Evolutionary conservation across 2,329 filamentous ascomycete species (phyloP), one percentile per base, ranked within the genome.

Genomic region (Epichloe aotearoae): DNA sequence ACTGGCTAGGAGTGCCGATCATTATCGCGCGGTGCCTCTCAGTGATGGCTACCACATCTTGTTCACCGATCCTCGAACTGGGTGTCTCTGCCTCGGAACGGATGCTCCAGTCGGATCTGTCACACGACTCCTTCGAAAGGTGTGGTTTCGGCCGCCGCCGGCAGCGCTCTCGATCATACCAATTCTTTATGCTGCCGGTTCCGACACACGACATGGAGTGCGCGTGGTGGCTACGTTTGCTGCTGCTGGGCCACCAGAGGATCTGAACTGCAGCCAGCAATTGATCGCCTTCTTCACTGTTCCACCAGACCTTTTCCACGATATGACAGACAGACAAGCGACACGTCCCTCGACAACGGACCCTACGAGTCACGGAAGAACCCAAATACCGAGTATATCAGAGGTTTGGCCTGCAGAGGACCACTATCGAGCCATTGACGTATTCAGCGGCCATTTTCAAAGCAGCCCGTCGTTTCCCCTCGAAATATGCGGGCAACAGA

Each of bases 11-110:
- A 69, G 67, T 46, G 73, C 73, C 36, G 79, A 84, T 58, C 79
- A 84, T 57, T 83, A 80, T 57, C 75, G 74, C 44, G 80, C 81
- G 2, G 65, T 83, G 12, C 82, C 83, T 3, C 62, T 86, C 39
- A 82, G 78, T 54, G 83, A 86, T 60, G 81, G 82, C 2, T 68
- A 76, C 51, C 80, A 85, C 56, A 69, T 86, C 37, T 64, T 85
- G 5, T 85, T 83, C 60, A 79, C 78, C 6, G 80, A 85, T 58
- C 80, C 81, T 4, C 63, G 64, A 11, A 76, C 71, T 1, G 74
- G 72, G 10, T 63, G 71, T 8, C 69, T 86, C 6, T 82, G 75
- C 53, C 65, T 86, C 15, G 82, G 82, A 3, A 78, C 72, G 44
- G 79, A 84, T 65, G 74, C 77, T 0, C 77, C 79, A 1, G 66